Evolutionary conservation across 805 yeast species (phyloP), one percentile per base, ranked within the genome.

Genomic region (Lipomyces spencermartinsiae): DNA sequence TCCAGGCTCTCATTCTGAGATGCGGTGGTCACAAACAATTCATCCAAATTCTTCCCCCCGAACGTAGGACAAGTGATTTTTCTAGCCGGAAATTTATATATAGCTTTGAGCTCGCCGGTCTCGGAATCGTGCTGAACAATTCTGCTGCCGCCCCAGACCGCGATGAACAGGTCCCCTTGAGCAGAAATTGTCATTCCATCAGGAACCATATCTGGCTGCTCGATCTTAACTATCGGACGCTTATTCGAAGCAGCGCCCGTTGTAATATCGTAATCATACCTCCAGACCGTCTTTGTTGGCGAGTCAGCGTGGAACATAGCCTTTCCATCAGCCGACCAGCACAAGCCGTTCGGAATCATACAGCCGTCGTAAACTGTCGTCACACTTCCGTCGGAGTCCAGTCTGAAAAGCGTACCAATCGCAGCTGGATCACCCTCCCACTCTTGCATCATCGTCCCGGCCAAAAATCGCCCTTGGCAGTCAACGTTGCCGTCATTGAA

Each of bases 401-500:
- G 79, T 55, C 82, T 80, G 73, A 84, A 82, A 58, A 88, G 74
- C 59, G 81, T 82, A 0, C 97, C 97, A 63, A 85, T 85, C 9
- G 0, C 80, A 79, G n/a, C 76, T 63, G 16, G 29, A 19, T 72
- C 74, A 16, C 77, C 78, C 33, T 78, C 82, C 72, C 86, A 86
- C 10, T 43, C 87, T 29, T 70, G 57, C 43, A 60, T 39, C 97
- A 93, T 93, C 25, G 93, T 82, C 0, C 97, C 97, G 61, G 91
- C 86, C 85, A 91, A 89, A 61, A 92, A 84, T 69, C 88, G 83
- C 0, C 97, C 97, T 74, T 85, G 80, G 2, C 91, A 89, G 68
- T 91, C 93, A 54, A 92, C 85, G 58, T 86, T 84, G 0, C 97
- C 97, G 76, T 93, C 98, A 74, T 93, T 93, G 55, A 95, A 89